Evolutionary conservation across 2,329 filamentous ascomycete species (phyloP).

Genomic region (Phoma sp.): DNA sequence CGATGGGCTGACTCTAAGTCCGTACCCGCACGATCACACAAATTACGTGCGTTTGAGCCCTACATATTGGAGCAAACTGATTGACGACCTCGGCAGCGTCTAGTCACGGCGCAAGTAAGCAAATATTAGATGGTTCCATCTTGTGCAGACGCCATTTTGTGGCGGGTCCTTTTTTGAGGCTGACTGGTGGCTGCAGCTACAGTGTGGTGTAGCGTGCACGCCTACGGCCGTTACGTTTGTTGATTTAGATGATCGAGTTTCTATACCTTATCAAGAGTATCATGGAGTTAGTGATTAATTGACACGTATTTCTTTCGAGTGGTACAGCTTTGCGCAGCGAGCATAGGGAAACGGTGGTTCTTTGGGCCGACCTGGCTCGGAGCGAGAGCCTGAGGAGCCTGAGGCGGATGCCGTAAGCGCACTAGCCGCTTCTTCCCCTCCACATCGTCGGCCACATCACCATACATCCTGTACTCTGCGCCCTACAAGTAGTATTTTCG

Average conservation of each 20-base stretch:
- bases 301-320: too few species aligned
- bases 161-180: too few species aligned
- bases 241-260: too few species aligned
- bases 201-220: too few species aligned
- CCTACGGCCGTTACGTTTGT: too few species aligned
- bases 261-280: too few species aligned
- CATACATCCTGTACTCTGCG: not conserved
- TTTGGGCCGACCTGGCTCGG: too few species aligned
- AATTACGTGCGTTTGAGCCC: slow-evolving; percentile 6
- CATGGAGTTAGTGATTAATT: too few species aligned
- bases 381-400: not conserved
- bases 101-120: slow-evolving; percentile 2
- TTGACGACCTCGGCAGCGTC: not conserved
- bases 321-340: not conserved
- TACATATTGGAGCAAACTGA: not conserved
- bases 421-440: not conserved
- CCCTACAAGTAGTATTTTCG: not conserved
- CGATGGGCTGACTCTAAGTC: slow-evolving; percentile 1
- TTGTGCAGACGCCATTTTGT: not conserved
- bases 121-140: slow-evolving; percentile 1
- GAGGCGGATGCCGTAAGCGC: not conserved
- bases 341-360: not conserved
- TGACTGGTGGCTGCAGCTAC: too few species aligned
- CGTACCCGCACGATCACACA: slow-evolving; percentile 2
- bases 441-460: not conserved